Evolutionary conservation across 2,329 filamentous ascomycete genomes (phyloP), one percentile per base, ranked within the genome.

Genomic region (Davidsoniella neocaledoniae): DNA sequence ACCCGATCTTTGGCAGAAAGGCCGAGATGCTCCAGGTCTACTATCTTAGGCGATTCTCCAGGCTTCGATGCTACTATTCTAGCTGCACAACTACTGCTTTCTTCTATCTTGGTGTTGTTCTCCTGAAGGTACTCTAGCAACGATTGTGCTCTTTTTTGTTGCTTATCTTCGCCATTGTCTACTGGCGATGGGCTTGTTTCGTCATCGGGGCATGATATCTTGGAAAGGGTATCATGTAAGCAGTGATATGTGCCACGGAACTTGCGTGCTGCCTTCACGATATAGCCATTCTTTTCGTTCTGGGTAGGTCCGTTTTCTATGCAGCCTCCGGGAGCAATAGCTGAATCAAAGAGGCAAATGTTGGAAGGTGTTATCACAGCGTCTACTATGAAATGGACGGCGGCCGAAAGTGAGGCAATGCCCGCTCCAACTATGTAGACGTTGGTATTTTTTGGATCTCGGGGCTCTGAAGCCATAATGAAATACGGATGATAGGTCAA

Each of bases 331-430:
- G 62, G 56, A 6, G 58, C 47, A 9, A 53, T 52, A 10, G 59
- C 56, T 19, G 60, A 58, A 49, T 64, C 63, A 40, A 64, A 54
- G 23, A 66, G 59, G 26, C 62, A 62, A 50, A 66, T 61, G 39
- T 59, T 58, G 9, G 56, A 52, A 0, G 62, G 58, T 0, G 61
- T 60, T 40, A 65, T 57, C 40, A 60, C 58, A 16, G 58, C 62
- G 52, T 65, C 63, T 36, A 58, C 55, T 17, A 65, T 57, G 8
- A 65, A 57, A 51, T 64, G 59, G 14, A 61, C 60, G n/a, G 62
- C 60, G 5, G 63, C 57, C 14, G 64, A 59, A 17, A 66, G 56
- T 0, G 62, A 60, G 1, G 63, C 58, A 6, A 64, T 59, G 17
- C 63, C 63, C 4, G 59, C 59, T 25, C 63, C 63, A 7, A 66